These are phyloP conservation scores for Ophiostoma australiae DNA, from an alignment of 2,329 filamentous ascomycete species.

Conservation along the genomic window DNA sequence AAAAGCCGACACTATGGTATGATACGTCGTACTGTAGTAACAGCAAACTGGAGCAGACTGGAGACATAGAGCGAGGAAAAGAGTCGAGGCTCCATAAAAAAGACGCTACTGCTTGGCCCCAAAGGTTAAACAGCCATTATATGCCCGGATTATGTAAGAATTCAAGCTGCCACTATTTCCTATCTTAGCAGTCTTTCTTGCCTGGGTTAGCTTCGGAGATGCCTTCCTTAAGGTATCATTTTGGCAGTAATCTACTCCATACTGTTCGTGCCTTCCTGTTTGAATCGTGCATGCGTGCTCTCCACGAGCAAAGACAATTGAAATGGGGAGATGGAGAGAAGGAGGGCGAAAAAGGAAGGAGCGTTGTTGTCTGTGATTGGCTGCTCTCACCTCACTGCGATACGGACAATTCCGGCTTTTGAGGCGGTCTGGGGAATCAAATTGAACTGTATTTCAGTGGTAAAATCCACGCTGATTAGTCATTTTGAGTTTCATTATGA, in stretches of 20 bases:
- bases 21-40: not conserved
- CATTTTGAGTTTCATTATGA: not conserved
- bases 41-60: not conserved
- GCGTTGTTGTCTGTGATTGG: not conserved
- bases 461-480: not conserved
- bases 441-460: not conserved
- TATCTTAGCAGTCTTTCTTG: slow-evolving; percentile 22
- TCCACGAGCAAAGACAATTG: not conserved
- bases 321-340: not conserved
- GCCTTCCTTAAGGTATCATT: not conserved
- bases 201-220: slow-evolving; percentile 17
- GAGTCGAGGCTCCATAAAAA: not conserved
- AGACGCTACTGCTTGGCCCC: not conserved
- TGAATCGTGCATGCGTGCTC: slow-evolving; percentile 1
- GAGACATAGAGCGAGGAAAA: not conserved
- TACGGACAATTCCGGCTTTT: not conserved
- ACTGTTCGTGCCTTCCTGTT: slow-evolving; percentile 11
- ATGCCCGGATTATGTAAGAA: not conserved
- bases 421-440: slow-evolving; percentile 9
- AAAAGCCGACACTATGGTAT: slow-evolving; percentile 13
- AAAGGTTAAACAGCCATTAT: not conserved
- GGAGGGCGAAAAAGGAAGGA: not conserved
- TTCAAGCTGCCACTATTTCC: slow-evolving; percentile 18
- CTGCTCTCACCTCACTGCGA: not conserved
- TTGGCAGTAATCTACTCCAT: not conserved